These are phyloP conservation scores for Botryotinia calthae DNA, from an alignment of 2,329 filamentous ascomycete species.

Conservation along the genomic window DNA sequence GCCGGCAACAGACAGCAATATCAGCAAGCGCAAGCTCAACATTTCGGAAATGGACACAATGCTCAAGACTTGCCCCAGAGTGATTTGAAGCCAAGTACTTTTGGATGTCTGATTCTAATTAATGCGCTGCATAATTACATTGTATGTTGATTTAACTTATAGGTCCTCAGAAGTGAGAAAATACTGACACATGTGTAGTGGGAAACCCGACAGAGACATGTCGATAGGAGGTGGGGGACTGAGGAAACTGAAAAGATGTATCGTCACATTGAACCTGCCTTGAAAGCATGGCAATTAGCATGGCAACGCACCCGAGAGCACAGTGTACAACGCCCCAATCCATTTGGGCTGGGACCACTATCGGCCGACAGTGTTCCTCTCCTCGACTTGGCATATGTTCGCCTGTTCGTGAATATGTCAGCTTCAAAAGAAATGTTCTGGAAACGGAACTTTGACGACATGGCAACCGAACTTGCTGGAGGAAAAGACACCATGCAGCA, in stretches of 20 bases:
- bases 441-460: conserved; percentile 88
- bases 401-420: conserved; percentile 89
- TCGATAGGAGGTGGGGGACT: conserved; percentile 83
- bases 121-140: conserved; percentile 97
- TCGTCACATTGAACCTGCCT: conserved; percentile 85
- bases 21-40: conserved; percentile 45
- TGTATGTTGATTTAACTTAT: background rate
- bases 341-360: conserved; percentile 75
- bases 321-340: conserved; percentile 79
- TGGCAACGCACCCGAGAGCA: conserved; percentile 87
- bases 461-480: conserved; percentile 81
- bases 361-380: conserved; percentile 89
- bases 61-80: conserved; percentile 53
- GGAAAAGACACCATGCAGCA: conserved; percentile 75
- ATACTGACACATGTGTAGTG: conserved; percentile 46
- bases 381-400: conserved; percentile 86
- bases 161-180: too few species aligned
- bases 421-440: conserved; percentile 91
- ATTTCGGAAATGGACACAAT: conserved; percentile 48
- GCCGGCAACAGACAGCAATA: conserved; percentile 67
- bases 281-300: conserved; percentile 90
- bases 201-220: conserved; percentile 90
- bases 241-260: conserved; percentile 97
- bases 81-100: conserved; percentile 79
- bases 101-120: conserved; percentile 87